Evolutionary conservation across 1,139 yeast genomes (phyloP).

Genomic region (Yamadazyma epiphylla): DNA sequence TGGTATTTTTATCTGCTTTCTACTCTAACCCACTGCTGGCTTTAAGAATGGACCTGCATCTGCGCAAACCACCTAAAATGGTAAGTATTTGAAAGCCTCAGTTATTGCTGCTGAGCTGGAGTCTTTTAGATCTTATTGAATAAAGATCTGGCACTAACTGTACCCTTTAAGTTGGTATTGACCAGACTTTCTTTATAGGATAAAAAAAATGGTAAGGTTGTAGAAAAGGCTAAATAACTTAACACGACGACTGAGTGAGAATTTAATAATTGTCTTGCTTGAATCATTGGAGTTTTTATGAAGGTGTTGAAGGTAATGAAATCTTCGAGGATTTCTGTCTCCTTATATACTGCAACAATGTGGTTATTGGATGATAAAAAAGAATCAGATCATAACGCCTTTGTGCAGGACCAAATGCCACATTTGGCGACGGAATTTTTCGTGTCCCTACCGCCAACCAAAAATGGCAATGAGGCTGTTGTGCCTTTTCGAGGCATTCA

Average conservation of each 20-base stretch:
- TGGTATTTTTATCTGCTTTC: too few species aligned
- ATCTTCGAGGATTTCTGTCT: background rate
- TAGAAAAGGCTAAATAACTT: constrained; percentile 38
- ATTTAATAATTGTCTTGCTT: background rate
- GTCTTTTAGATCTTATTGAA: constrained; percentile 37
- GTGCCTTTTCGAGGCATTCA: too few species aligned
- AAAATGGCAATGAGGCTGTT: too few species aligned
- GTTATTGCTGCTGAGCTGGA: too few species aligned
- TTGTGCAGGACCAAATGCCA: background rate
- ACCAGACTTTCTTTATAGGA: constrained; percentile 34
- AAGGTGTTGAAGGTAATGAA: background rate
- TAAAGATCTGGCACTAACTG: constrained; percentile 34
- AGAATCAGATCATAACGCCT: background rate
- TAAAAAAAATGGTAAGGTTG: constrained; percentile 40
- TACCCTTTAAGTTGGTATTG: constrained; percentile 23
- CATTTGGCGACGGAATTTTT: too few species aligned
- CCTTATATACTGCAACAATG: background rate
- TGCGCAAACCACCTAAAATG: too few species aligned
- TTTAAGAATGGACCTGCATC: too few species aligned
- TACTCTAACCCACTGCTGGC: too few species aligned
- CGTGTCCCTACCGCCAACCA: too few species aligned
- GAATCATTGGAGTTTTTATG: background rate
- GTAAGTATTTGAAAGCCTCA: too few species aligned
- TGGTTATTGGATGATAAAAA: background rate
- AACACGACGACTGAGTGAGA: constrained; percentile 13